Base-by-base conservation (phyloP, 1,284 basidiomycete species). In the Stygiomarasmius scandens region DNA sequence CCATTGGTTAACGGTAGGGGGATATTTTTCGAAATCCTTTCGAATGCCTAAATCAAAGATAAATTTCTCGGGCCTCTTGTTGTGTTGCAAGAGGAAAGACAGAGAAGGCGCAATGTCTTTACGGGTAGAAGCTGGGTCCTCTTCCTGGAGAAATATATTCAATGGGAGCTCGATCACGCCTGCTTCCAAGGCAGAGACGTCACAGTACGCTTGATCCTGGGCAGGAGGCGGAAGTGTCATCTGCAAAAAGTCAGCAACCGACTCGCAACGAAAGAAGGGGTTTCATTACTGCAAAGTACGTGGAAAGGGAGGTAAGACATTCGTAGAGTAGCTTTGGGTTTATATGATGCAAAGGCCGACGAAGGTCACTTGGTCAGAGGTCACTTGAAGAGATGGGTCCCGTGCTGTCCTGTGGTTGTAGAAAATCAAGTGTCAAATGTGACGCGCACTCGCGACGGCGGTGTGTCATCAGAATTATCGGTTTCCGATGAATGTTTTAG, bases 131-230 rank as follows among this genome's bases (percentile, higher is more conserved):
- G 62, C 57, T 1, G 69, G 69, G 25, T 75, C 75, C 5, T 9
- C 8, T n/a, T 41, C 38, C 4, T 12, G 6, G 22, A 83, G 65
- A 49, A 81, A 64, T 54, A 69, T 69, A 12, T 71, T 66, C 16
- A 74, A 63, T 0, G 73, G 64, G 19, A 82, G 58, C 25, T 64
- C 58, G 12, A 82, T 67, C 16, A 69, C 63, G 12, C 83, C 81
- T 0, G 76, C 77, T 58, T 83, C 77, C 27, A 85, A 74, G 0
- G 78, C 81, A 41, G 83, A 84, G 25, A 84, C 74, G 52, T 73
- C 55, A 60, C 77, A 75, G 64, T 75, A 82, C 0, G 78, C 67
- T 61, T 84, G 82, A 48, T 72, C 63, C 0, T 59, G 36, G 12
- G 53, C 45, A 8, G 76, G 74, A 2, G 61, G 58, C 14, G 78